These are phyloP conservation scores for Hemisphaericaspora subhashii DNA, from an alignment of 1,139 yeast species.

Conservation along the genomic window DNA sequence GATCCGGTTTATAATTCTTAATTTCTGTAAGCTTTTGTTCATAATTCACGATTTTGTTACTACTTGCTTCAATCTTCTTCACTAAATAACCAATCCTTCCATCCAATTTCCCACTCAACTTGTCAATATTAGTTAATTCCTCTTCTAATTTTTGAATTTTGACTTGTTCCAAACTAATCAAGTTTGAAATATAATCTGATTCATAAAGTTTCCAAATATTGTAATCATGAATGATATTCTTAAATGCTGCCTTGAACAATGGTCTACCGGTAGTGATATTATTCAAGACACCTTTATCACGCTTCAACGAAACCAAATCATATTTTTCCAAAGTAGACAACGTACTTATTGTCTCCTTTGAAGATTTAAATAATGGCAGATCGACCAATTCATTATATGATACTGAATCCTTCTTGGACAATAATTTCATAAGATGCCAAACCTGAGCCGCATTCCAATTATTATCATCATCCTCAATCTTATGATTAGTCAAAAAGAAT, in stretches of 20 bases:
- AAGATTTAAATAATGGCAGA: constrained; percentile 65
- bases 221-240: constrained; percentile 57
- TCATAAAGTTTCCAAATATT: constrained; percentile 64
- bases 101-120: constrained; percentile 41
- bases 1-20: constrained; percentile 4
- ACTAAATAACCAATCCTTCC: constrained; percentile 66
- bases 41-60: constrained; percentile 45
- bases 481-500: constrained; percentile 56
- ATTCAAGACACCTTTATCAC: constrained; percentile 73
- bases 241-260: constrained; percentile 77
- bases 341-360: constrained; percentile 48
- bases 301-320: constrained; percentile 67
- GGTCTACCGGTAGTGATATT: constrained; percentile 82
- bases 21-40: constrained; percentile 24
- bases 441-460: constrained; percentile 80
- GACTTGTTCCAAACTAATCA: constrained; percentile 60
- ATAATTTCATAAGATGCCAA: constrained; percentile 74
- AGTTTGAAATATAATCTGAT: constrained; percentile 52
- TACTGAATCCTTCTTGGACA: constrained; percentile 50
- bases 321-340: constrained; percentile 73
- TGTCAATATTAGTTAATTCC: constrained; percentile 59
- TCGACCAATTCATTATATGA: constrained; percentile 53
- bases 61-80: constrained; percentile 60
- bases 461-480: constrained; percentile 24
- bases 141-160: constrained; percentile 67